Conservation (phyloP, 2,329 filamentous ascomycete species). For the Hypomyces perniciosus region DNA sequence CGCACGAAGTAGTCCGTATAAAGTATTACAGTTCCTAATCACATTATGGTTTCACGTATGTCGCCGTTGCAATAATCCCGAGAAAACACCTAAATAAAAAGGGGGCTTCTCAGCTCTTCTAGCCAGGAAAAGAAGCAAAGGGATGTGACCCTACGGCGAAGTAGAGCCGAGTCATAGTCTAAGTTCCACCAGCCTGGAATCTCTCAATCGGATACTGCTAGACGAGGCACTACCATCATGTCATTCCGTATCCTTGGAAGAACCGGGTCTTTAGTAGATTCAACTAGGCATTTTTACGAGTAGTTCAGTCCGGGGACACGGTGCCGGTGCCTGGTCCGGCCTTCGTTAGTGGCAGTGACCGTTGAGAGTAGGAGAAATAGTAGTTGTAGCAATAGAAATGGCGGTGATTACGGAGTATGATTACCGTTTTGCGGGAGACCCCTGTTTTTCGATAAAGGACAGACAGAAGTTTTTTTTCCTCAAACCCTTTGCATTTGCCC, state of each 20-base stretch:
- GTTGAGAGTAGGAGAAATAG: neutral
- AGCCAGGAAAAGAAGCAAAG: neutral
- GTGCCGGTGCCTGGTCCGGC: constrained; percentile 8
- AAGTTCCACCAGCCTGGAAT: constrained; percentile 1
- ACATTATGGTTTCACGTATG: too few relatives aligned
- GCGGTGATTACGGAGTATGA: constrained; percentile 5
- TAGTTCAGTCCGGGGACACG: constrained; percentile 10
- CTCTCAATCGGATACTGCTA: neutral
- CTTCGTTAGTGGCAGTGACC: neutral
- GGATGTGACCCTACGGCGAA: neutral
- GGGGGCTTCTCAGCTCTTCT: neutral
- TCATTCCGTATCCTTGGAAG: constrained; percentile 2
- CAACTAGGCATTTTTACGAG: neutral
- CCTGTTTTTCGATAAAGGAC: neutral
- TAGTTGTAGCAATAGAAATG: neutral
- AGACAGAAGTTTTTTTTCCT: too few relatives aligned
- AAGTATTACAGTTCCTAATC: too few relatives aligned
- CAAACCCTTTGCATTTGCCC: too few relatives aligned
- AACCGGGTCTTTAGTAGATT: neutral
- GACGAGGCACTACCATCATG: neutral
- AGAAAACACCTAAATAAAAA: neutral
- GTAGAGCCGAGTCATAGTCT: neutral
- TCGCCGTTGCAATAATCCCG: too few relatives aligned
- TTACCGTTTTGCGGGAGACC: neutral
- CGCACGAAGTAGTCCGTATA: too few relatives aligned